phyloP scores from a whole-genome alignment of 106 monocot species.

The Dactylorhiza incarnata region DNA sequence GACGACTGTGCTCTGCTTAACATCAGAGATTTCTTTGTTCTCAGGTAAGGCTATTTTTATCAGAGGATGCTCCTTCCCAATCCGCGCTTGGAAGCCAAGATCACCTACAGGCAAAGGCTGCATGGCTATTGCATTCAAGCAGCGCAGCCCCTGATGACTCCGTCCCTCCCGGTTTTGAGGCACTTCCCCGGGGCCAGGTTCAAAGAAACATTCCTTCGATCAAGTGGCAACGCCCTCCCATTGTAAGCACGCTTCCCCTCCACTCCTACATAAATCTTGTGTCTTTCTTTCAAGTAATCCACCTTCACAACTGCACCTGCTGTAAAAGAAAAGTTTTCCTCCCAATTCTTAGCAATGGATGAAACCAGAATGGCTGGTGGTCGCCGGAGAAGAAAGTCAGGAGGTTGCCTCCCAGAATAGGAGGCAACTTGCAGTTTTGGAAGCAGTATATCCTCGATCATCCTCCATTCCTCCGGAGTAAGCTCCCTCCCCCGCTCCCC shows the following conservation, averaged over 20 bases:
- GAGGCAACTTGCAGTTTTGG: conserved; percentile 51
- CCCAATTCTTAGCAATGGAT: conserved; percentile 32
- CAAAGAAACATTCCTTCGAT: conserved; percentile 51
- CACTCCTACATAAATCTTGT: not conserved
- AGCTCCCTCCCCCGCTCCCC: conserved; percentile 4
- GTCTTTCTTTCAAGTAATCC: not conserved
- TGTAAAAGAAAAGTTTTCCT: not conserved
- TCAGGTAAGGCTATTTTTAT: conserved; percentile 77
- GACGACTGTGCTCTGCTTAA: not conserved
- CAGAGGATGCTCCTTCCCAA: conserved; percentile 78
- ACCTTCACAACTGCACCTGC: not conserved
- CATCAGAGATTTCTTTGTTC: not conserved
- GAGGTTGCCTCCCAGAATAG: conserved; percentile 46
- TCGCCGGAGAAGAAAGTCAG: conserved; percentile 79
- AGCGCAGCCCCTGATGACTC: conserved; percentile 47
- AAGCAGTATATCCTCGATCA: conserved; percentile 79
- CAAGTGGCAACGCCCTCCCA: conserved; percentile 62
- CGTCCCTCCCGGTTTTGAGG: conserved; percentile 70
- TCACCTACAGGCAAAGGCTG: conserved; percentile 69
- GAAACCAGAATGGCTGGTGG: conserved; percentile 70
- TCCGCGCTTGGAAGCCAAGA: conserved; percentile 60
- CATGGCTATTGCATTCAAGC: conserved; percentile 54
- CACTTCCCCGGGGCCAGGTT: conserved; percentile 8
- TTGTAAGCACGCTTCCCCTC: conserved; percentile 23
- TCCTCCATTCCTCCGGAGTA: conserved; percentile 76